Evolutionary conservation across 768 basidiomycete species (phyloP), one percentile per base, ranked within the genome.

Genomic region (Suillus placidus): DNA sequence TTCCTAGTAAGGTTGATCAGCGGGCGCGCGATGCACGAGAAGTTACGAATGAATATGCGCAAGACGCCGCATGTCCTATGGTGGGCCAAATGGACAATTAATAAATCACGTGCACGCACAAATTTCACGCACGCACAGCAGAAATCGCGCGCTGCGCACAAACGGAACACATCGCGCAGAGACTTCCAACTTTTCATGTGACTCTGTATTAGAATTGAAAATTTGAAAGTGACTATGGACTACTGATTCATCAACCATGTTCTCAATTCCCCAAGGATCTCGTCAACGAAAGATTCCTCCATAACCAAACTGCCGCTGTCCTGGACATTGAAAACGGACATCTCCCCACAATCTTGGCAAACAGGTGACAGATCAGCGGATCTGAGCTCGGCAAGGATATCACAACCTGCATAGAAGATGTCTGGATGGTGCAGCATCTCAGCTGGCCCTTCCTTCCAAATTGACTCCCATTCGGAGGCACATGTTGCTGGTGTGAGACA

Each of bases 71-170:
- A n/a, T n/a, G n/a, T n/a, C n/a, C n/a, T 26, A 26, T 2, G 26
- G 26, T 26, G 26, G 26, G 26, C 26, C 26, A 26, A 26, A 26
- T 35, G n/a, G 32, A 30, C 54, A 26, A 26, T 55, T 26, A 55
- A 8, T 2, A 81, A 79, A 66, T 73, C 79, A 63, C 72, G 80
- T 10, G 78, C 43, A 45, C 18, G 6, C 20, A 45, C 16, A 45
- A 20, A 18, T 26, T 45, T 45, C 18, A 66, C 64, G 80, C 70
- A 20, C 43, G 7, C 20, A 45, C 26, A 16, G 16, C 18, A 20
- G 18, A 45, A 45, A 18, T 45, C 3, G 18, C 26, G 2, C n/a
- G n/a, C n/a, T 26, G 26, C 26, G 26, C 26, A 26, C 26, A 26
- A 26, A 26, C 2, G 26, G 26, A 26, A 26, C 26, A 26, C 26